Base-by-base conservation (phyloP, 208 protist species). In the Trypanosoma mega region DNA sequence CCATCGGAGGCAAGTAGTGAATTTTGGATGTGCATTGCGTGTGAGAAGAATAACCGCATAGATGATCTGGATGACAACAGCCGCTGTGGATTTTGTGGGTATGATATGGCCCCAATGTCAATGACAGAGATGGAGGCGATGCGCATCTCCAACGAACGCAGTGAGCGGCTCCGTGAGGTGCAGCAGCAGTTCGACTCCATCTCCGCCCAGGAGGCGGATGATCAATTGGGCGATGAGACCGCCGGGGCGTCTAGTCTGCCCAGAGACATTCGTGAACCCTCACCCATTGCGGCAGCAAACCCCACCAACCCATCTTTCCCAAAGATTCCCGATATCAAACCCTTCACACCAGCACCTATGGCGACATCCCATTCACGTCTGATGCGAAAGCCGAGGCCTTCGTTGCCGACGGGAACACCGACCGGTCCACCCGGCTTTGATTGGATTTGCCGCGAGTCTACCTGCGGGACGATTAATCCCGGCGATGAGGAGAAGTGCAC, bases 1-100 rank as follows among this genome's bases (percentile, higher is more conserved):
- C 48, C 73, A 20, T 21, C 41, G 9, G 72, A 76, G 23, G 44
- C 52, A 16, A 95, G 85, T 55, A 65, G 45, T 2, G 78, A 76
- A 14, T 91, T 83, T 54, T 95, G 85, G 83, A 90, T 92, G 85
- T 95, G 88, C 58, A 75, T 80, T 11, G 77, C 70, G 14, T 95
- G 88, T 62, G 64, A 76, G n/a, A 79, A 92, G 68, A 95, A 92
- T 72, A 95, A 95, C 65, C 80, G 80, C 21, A 63, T 92, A 27
- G 88, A 95, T 60, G 85, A 90, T 29, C 44, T 95, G 12, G 82
- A 92, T 46, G 83, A 90, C 62, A 95, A 95, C 67, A 92, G 88
- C 54, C 53, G 76, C 0, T 95, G 88, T 61, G 88, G 88, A 1
- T 87, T 82, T 53, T 95, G 88, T 63, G 67, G 74, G 18, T 95